A percentile compares a stretch with the other conserved stretches of the same genome.
Evolutionary conservation across 2,329 filamentous ascomycete species (phyloP).

Genomic region (Aspergillus amoenus): DNA sequence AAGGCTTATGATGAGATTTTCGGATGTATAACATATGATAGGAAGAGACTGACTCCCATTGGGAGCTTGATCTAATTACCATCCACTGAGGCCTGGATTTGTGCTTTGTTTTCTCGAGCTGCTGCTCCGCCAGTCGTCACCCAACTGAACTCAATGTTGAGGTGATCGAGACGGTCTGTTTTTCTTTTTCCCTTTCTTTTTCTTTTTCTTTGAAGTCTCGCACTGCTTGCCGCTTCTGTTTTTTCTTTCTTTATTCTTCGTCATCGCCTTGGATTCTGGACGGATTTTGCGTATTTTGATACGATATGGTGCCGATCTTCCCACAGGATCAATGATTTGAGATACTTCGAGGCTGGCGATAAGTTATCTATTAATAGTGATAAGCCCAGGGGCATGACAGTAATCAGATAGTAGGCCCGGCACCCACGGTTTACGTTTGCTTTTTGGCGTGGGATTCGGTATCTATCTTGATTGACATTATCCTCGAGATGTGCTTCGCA

Average conservation of each 20-base stretch:
- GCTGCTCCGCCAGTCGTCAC: too few relatives aligned
- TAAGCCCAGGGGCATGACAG: not conserved
- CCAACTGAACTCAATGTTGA: too few relatives aligned
- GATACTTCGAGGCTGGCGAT: not conserved
- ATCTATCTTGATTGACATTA: too few relatives aligned
- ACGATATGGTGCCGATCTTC: not conserved
- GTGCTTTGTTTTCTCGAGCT: not conserved
- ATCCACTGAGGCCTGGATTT: conserved; percentile 41
- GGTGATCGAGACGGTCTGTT: not conserved
- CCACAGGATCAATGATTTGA: not conserved
- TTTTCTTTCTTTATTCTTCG: not conserved
- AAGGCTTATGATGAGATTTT: conserved; percentile 46
- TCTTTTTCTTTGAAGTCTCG: not conserved
- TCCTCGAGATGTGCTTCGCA: too few relatives aligned
- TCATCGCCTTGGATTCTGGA: not conserved
- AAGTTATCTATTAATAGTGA: not conserved
- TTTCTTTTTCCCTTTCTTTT: not conserved
- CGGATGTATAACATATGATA: conserved; percentile 43
- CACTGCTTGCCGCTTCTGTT: too few relatives aligned
- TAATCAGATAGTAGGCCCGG: too few relatives aligned
- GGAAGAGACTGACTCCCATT: conserved; percentile 48
- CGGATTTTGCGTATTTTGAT: not conserved
- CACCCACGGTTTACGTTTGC: not conserved
- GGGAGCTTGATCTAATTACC: conserved; percentile 42
- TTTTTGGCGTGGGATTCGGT: not conserved